These are phyloP conservation scores for Myxozyma lipomycoides DNA, from an alignment of 805 yeast species.

Conservation along the genomic window DNA sequence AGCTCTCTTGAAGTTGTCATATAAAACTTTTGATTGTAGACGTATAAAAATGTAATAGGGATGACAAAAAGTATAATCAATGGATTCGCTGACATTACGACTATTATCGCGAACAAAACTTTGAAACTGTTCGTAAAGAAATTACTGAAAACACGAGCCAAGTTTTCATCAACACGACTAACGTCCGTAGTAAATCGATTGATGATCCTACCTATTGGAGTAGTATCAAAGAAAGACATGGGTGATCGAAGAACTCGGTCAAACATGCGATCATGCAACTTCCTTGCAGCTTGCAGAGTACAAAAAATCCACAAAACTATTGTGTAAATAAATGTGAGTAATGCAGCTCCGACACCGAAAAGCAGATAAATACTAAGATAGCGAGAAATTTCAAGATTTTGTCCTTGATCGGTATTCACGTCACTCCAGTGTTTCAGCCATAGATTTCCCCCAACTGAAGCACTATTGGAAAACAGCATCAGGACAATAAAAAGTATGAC, in stretches of 20 bases:
- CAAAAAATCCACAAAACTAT: conserved; percentile 73
- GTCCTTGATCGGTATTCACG: conserved; percentile 61
- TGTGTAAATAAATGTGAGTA: conserved; percentile 58
- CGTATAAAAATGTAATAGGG: conserved; percentile 64
- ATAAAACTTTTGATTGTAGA: conserved; percentile 66
- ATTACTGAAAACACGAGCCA: conserved; percentile 38
- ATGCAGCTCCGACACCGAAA: conserved; percentile 65
- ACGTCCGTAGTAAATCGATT: conserved; percentile 89
- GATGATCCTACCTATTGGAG: conserved; percentile 87
- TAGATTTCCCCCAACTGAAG: conserved; percentile 52
- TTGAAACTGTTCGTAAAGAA: conserved; percentile 37
- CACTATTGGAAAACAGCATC: conserved; percentile 37
- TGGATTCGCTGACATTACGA: conserved; percentile 85
- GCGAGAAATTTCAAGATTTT: conserved; percentile 62
- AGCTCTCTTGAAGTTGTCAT: conserved; percentile 69
- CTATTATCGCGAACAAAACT: conserved; percentile 59
- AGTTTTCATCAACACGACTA: conserved; percentile 78
- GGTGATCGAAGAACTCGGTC: conserved; percentile 75
- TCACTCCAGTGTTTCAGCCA: conserved; percentile 99
- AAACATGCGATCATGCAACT: conserved; percentile 70
- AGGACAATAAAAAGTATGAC: conserved; percentile 56
- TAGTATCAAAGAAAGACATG: conserved; percentile 91
- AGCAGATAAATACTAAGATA: conserved; percentile 74
- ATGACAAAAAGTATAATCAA: conserved; percentile 64
- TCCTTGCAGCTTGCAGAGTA: conserved; percentile 65